Percentiles rank a stretch among this genome's conserved stretches.
These are phyloP conservation scores for Avena sativa DNA, from an alignment of 176 grass and related monocot species.

Conservation along the genomic window DNA sequence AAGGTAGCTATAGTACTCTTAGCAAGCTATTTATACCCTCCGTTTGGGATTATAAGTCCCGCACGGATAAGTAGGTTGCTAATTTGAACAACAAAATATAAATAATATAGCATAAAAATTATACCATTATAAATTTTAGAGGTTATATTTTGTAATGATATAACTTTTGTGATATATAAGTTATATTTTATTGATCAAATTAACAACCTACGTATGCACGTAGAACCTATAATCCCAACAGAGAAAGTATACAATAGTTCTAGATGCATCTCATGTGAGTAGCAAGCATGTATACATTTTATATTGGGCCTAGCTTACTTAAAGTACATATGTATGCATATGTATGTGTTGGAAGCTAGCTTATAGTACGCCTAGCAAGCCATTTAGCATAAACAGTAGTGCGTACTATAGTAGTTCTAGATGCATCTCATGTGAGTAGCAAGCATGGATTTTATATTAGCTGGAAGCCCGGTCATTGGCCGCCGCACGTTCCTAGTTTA, in stretches of 20 bases:
- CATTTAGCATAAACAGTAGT: not conserved
- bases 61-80: no score
- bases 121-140: no score
- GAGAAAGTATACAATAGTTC: not conserved
- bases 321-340: not conserved
- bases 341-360: conserved; percentile 8
- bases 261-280: conserved; percentile 35
- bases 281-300: not conserved
- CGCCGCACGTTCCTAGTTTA: conserved; percentile 48
- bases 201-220: no score
- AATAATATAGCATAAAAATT: no score
- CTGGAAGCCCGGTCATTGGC: conserved; percentile 31
- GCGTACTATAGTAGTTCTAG: conserved; percentile 29
- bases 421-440: conserved; percentile 28
- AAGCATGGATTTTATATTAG: conserved; percentile 40
- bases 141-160: no score
- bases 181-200: no score
- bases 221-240: no score
- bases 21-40: not conserved
- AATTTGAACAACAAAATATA: no score
- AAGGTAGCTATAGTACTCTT: conserved; percentile 2
- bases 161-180: no score
- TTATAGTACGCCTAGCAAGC: not conserved
- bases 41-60: no score
- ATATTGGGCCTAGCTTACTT: conserved; percentile 18